Conservation (phyloP, 1,284 basidiomycete species). For the Agaricales sp. region DNA sequence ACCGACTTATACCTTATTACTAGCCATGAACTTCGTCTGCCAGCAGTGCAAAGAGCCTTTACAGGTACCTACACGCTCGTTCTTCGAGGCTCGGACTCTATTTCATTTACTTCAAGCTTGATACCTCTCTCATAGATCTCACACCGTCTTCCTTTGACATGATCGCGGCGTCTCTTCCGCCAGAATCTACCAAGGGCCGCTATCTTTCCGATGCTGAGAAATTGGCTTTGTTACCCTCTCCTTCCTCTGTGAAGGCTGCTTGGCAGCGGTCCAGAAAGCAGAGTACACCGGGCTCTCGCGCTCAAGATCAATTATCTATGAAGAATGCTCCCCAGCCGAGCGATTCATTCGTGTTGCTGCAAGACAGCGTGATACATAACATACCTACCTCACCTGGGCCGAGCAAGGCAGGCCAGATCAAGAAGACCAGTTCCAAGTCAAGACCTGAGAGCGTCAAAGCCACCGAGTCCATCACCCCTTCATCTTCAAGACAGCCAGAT, state of each 20-base stretch:
- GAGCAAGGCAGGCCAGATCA: slow-evolving; percentile 27
- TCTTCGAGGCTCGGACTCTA: slow-evolving; percentile 8
- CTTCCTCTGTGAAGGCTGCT: slow-evolving; percentile 46
- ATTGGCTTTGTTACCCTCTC: slow-evolving; percentile 42
- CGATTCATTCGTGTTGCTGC: slow-evolving; percentile 85
- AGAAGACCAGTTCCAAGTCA: slow-evolving; percentile 27
- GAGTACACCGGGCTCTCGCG: slow-evolving; percentile 29
- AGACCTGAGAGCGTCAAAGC: slow-evolving; percentile 16
- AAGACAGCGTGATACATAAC: slow-evolving; percentile 66
- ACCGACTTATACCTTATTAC: slow-evolving; percentile 31
- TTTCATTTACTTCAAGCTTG: slow-evolving; percentile 41
- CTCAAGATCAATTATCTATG: slow-evolving; percentile 46
- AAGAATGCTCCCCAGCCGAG: slow-evolving; percentile 45
- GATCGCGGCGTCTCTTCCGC: slow-evolving; percentile 65
- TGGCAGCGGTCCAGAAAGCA: slow-evolving; percentile 44
- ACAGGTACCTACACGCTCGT: slow-evolving; percentile 35
- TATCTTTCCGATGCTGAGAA: slow-evolving; percentile 41
- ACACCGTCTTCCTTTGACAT: slow-evolving; percentile 81
- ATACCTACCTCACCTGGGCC: slow-evolving; percentile 37
- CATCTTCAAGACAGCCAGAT: slow-evolving; percentile 24
- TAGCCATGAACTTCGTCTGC: slow-evolving; percentile 49
- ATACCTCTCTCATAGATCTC: slow-evolving; percentile 76
- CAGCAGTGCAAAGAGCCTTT: slow-evolving; percentile 85
- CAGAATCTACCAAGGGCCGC: slow-evolving; percentile 31
- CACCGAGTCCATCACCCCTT: slow-evolving; percentile 10